Evolutionary conservation across 2,329 filamentous ascomycete species (phyloP).

Genomic region (Pseudomassariella vexata): DNA sequence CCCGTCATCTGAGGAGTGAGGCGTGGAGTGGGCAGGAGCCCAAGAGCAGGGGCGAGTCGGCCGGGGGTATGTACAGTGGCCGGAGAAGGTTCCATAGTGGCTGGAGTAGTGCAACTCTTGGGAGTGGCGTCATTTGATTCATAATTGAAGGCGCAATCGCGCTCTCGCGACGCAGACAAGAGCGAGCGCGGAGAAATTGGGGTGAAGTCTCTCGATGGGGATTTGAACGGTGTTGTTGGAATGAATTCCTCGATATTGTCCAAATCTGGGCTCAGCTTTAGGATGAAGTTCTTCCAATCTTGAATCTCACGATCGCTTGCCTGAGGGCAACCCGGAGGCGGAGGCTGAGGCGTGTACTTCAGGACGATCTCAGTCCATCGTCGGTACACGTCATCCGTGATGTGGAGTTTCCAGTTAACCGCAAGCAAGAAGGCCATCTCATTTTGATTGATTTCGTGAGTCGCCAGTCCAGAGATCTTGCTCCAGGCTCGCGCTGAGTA

Average conservation of each 20-base stretch:
- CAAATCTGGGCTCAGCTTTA: slow-evolving; percentile 50
- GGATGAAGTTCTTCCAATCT: slow-evolving; percentile 55
- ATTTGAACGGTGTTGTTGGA: slow-evolving; percentile 22
- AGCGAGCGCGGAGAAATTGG: slow-evolving; percentile 36
- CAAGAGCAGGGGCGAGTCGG: slow-evolving; percentile 46
- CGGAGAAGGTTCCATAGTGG: slow-evolving; percentile 44
- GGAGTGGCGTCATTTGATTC: slow-evolving; percentile 34
- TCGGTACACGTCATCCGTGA: slow-evolving; percentile 82
- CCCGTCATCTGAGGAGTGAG: slow-evolving; percentile 51
- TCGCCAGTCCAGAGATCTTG: slow-evolving; percentile 95
- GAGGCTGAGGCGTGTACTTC: slow-evolving; percentile 67
- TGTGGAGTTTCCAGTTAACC: slow-evolving; percentile 92
- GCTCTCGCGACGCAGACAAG: slow-evolving; percentile 36
- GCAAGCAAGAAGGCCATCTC: slow-evolving; percentile 87
- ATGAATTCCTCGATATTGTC: slow-evolving; percentile 53
- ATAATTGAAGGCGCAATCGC: slow-evolving; percentile 23
- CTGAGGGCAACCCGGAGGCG: slow-evolving; percentile 43
- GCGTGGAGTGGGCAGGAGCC: slow-evolving; percentile 52
- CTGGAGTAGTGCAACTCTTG: slow-evolving; percentile 34
- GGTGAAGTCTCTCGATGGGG: slow-evolving; percentile 28
- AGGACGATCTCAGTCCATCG: slow-evolving; percentile 92
- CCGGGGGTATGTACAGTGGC: slow-evolving; percentile 36
- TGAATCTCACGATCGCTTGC: slow-evolving; percentile 39
- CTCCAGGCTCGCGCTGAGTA: slow-evolving; percentile 98
- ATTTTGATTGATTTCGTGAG: slow-evolving; percentile 92